These are phyloP conservation scores for Arthrobotrys sphaeroides DNA, from an alignment of 2,329 filamentous ascomycete genomes.

Conservation along the genomic window DNA sequence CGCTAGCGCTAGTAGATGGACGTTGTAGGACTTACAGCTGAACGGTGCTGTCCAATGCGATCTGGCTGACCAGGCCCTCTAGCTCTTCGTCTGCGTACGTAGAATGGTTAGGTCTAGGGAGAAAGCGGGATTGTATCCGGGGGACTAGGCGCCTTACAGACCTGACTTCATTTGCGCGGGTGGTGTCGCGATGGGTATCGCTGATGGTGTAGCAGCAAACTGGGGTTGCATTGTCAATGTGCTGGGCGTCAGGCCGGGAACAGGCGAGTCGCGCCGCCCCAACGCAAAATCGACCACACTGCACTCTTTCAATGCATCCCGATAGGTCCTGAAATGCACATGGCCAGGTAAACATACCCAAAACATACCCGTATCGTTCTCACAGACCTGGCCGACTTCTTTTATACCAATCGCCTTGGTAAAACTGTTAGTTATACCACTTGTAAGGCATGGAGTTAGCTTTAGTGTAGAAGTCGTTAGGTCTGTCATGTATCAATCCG, in stretches of 20 bases:
- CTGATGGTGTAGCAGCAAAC: neutral
- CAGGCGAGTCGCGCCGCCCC: neutral
- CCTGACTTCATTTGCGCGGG: conserved; percentile 48
- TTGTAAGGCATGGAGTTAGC: no score
- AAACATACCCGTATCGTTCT: no score
- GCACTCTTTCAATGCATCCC: no score
- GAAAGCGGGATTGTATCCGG: neutral
- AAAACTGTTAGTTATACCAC: no score
- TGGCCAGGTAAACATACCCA: no score
- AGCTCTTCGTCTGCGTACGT: conserved; percentile 40
- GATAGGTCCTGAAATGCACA: no score
- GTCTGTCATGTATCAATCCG: no score
- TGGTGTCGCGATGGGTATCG: conserved; percentile 9
- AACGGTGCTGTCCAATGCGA: conserved; percentile 40
- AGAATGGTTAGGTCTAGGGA: neutral
- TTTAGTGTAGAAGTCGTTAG: no score
- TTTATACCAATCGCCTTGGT: no score
- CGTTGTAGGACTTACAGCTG: conserved; percentile 15
- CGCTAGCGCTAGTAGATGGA: neutral
- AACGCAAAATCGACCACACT: conserved; percentile 18
- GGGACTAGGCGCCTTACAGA: conserved; percentile 34
- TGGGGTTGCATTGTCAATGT: neutral
- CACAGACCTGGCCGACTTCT: no score
- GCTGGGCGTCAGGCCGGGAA: conserved; percentile 1
- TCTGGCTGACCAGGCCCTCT: conserved; percentile 43